Conservation (phyloP, 192 early-diverging fungal species). For the Gigaspora rosea region DNA sequence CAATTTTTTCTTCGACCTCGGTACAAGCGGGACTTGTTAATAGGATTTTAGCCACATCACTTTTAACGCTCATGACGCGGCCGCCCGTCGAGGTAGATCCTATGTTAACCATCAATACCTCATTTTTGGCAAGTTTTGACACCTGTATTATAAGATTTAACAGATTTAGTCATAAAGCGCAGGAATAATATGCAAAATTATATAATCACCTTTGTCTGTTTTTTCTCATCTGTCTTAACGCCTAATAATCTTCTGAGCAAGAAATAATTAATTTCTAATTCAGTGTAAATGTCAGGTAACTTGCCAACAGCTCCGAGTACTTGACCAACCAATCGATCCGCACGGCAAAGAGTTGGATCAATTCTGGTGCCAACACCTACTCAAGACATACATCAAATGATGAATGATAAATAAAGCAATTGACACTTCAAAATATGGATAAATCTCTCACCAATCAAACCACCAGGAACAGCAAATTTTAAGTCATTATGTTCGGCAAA, state of each 20-base stretch:
- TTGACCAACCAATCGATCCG: slow-evolving; percentile 94
- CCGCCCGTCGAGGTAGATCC: slow-evolving; percentile 94
- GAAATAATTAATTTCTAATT: slow-evolving; percentile 97
- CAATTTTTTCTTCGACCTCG: slow-evolving; percentile 94
- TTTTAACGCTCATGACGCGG: slow-evolving; percentile 91
- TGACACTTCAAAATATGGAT: neutral
- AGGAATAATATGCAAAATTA: neutral
- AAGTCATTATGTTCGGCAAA: slow-evolving; percentile 88
- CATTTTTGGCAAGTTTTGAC: slow-evolving; percentile 88
- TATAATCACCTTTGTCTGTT: slow-evolving; percentile 83
- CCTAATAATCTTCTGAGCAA: slow-evolving; percentile 94
- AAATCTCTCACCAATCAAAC: slow-evolving; percentile 76
- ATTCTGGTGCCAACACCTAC: slow-evolving; percentile 90
- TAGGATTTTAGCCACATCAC: slow-evolving; percentile 91
- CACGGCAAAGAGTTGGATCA: slow-evolving; percentile 95
- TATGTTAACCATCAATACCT: slow-evolving; percentile 95
- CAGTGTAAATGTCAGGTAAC: slow-evolving; percentile 90
- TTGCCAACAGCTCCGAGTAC: slow-evolving; percentile 91
- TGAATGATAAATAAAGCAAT: neutral
- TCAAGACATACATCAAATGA: neutral
- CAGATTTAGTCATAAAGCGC: neutral
- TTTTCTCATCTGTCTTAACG: slow-evolving; percentile 97
- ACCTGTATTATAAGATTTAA: slow-evolving; percentile 38
- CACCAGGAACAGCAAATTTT: slow-evolving; percentile 99
- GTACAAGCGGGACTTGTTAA: slow-evolving; percentile 92